Percentiles rank a stretch among this genome's conserved stretches.
phyloP scores from a whole-genome alignment of 1,139 yeast species.

The Chernovozyma sophiae-reginae region DNA sequence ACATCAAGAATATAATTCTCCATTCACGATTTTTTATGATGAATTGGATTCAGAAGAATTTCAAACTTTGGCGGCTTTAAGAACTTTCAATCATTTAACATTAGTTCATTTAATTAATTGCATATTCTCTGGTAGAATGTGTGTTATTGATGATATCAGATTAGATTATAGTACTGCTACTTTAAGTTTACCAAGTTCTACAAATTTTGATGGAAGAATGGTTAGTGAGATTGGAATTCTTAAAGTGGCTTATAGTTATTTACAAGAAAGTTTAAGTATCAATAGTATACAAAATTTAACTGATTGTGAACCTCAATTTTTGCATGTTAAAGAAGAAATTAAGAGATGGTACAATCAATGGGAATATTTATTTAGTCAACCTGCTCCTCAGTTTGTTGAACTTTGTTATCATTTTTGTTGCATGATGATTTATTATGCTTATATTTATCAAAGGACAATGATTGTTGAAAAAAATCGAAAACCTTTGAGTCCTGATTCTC shows the following conservation, averaged over 20 bases:
- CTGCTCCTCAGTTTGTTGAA: constrained; percentile 74
- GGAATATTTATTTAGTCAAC: constrained; percentile 68
- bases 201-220: constrained; percentile 81
- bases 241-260: constrained; percentile 56
- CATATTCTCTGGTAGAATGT: constrained; percentile 68
- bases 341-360: constrained; percentile 65
- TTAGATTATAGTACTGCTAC: constrained; percentile 61
- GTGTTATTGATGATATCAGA: constrained; percentile 65
- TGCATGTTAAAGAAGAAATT: constrained; percentile 34
- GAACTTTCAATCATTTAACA: constrained; percentile 72
- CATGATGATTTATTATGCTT: constrained; percentile 41
- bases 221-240: constrained; percentile 73
- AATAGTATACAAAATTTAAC: constrained; percentile 16
- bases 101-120: constrained; percentile 68
- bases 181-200: constrained; percentile 58
- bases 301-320: constrained; percentile 22
- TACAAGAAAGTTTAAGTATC: constrained; percentile 38
- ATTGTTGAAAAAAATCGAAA: constrained; percentile 7
- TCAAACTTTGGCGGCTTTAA: constrained; percentile 47
- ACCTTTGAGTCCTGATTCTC: constrained; percentile 2
- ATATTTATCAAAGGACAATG: constrained; percentile 21
- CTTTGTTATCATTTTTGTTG: constrained; percentile 66
- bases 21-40: constrained; percentile 27
- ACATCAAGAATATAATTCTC: constrained; percentile 11
- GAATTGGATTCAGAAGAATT: constrained; percentile 39